A percentile compares a stretch with the other conserved stretches of the same genome.
Evolutionary conservation across 2,329 filamentous ascomycete genomes (phyloP).

Genomic region (Sordariomycetes sp.): DNA sequence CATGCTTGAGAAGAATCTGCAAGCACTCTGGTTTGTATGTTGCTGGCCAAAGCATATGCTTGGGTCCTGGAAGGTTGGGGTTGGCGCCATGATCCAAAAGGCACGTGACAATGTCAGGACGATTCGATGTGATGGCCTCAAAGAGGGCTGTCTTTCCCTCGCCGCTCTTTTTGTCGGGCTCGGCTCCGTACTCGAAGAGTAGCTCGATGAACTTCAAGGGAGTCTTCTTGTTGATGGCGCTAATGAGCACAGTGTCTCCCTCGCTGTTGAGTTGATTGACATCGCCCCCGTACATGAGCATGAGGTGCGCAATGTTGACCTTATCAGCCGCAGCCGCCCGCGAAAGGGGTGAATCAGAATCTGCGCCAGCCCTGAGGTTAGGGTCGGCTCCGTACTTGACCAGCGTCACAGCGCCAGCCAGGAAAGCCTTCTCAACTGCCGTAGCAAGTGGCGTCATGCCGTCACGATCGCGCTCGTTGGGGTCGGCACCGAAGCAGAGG

Average conservation of each 20-base stretch:
- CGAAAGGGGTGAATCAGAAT: conserved; percentile 43
- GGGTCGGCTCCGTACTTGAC: conserved; percentile 57
- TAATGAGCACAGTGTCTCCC: conserved; percentile 52
- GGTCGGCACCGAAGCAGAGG: conserved; percentile 46
- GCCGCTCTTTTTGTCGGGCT: conserved; percentile 49
- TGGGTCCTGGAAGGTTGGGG: conserved; percentile 59
- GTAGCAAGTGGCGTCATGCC: conserved; percentile 41
- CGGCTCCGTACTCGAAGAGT: conserved; percentile 49
- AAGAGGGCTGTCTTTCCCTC: conserved; percentile 57
- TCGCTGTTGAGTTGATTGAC: conserved; percentile 41
- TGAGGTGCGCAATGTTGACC: conserved; percentile 46
- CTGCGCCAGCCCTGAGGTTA: conserved; percentile 38
- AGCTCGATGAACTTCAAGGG: conserved; percentile 46
- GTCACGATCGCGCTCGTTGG: conserved; percentile 39
- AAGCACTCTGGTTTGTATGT: conserved; percentile 50
- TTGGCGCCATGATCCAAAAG: conserved; percentile 50
- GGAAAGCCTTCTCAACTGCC: conserved; percentile 41
- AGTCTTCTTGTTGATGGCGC: conserved; percentile 49
- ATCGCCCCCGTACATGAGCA: conserved; percentile 53
- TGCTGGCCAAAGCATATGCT: conserved; percentile 60
- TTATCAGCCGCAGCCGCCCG: conserved; percentile 41
- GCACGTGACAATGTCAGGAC: conserved; percentile 44
- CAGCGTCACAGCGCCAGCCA: conserved; percentile 48
- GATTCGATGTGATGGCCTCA: conserved; percentile 46
- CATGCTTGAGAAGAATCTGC: conserved; percentile 46